Evolutionary conservation across 2,329 filamentous ascomycete species (phyloP).

Genomic region (Pezicula carpinea): DNA sequence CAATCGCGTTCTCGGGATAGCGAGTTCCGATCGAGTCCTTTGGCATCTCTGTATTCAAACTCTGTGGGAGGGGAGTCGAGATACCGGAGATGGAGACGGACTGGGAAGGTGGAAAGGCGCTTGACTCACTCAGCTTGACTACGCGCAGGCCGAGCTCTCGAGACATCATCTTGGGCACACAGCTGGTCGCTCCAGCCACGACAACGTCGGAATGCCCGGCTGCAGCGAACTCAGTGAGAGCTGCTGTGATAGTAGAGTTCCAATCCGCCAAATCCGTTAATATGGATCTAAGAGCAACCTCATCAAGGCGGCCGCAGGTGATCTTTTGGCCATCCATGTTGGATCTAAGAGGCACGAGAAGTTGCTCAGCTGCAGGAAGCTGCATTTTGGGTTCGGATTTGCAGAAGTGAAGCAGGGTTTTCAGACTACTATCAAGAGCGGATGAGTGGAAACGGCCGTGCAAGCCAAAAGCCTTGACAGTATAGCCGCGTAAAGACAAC

Average conservation of each 20-base stretch:
- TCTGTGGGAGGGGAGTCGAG: too few relatives aligned
- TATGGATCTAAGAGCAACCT: constrained; percentile 5
- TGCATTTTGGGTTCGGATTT: too few relatives aligned
- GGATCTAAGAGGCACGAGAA: constrained; percentile 3
- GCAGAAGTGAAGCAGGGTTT: too few relatives aligned
- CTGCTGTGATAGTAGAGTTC: constrained; percentile 4
- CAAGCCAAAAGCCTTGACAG: neutral
- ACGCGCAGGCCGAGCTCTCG: too few relatives aligned
- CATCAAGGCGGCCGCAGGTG: neutral
- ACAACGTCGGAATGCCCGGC: too few relatives aligned
- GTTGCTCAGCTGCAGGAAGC: neutral
- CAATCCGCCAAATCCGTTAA: constrained; percentile 5
- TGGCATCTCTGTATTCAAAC: too few relatives aligned
- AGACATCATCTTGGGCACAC: too few relatives aligned
- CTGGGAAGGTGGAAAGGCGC: too few relatives aligned
- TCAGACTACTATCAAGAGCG: too few relatives aligned
- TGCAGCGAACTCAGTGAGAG: neutral
- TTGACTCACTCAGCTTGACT: too few relatives aligned
- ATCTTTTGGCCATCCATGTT: constrained; percentile 1
- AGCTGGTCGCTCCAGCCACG: neutral
- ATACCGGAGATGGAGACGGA: too few relatives aligned
- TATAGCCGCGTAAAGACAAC: neutral
- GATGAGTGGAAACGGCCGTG: constrained; percentile 5
- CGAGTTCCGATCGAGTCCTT: neutral
- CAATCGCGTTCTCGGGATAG: constrained; percentile 17